These are phyloP conservation scores for Meripilus lineatus DNA, from an alignment of 1,284 basidiomycete species.

Conservation along the genomic window DNA sequence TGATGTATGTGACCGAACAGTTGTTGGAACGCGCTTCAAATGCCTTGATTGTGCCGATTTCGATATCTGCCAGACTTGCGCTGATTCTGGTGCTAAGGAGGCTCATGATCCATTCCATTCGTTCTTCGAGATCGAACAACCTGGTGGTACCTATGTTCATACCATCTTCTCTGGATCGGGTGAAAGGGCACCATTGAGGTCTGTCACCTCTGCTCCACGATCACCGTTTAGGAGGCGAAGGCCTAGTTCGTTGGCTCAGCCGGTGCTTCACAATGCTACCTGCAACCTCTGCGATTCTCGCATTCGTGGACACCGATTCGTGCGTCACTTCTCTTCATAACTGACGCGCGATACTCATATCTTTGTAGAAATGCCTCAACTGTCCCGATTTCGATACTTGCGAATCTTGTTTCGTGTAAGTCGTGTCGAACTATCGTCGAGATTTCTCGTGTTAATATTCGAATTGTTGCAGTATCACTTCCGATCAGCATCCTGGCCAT, in stretches of 20 bases:
- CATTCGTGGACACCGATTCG: conserved; percentile 63
- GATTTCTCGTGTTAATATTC: not conserved
- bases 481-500: conserved; percentile 74
- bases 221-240: too few species aligned
- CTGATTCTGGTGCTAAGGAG: conserved; percentile 22
- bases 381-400: conserved; percentile 82
- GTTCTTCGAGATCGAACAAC: conserved; percentile 63
- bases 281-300: conserved; percentile 74
- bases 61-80: conserved; percentile 64
- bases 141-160: conserved; percentile 61
- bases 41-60: conserved; percentile 75
- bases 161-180: conserved; percentile 42
- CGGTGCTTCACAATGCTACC: conserved; percentile 57
- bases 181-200: conserved; percentile 22
- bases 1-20: conserved; percentile 49
- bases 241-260: too few species aligned
- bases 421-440: conserved; percentile 1
- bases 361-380: conserved; percentile 57
- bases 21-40: conserved; percentile 66
- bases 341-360: conserved; percentile 3
- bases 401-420: conserved; percentile 59
- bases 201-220: not conserved
- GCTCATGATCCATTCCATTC: conserved; percentile 36
- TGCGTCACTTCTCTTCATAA: conserved; percentile 13
- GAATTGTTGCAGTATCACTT: conserved; percentile 43